Percentiles rank a stretch among this genome's conserved stretches.
Conservation (phyloP, 495 filamentous ascomycete genomes). For the Xanthoparmelia taractica region DNA sequence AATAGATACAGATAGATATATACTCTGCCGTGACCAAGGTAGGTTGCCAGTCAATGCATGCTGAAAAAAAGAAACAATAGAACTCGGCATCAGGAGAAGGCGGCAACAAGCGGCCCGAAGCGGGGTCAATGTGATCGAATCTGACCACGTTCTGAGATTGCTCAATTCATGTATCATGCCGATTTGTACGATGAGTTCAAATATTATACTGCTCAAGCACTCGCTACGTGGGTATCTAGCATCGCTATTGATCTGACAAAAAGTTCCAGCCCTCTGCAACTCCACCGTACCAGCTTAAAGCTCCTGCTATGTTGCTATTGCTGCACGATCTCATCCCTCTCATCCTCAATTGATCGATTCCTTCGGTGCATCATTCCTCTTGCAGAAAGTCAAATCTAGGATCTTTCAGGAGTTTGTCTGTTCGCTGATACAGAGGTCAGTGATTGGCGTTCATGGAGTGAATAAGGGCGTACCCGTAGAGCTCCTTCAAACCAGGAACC, state of each 20-base stretch:
- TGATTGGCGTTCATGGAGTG: background rate
- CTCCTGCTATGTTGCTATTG: background rate
- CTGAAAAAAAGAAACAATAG: background rate
- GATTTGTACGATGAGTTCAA: background rate
- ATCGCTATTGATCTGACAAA: background rate
- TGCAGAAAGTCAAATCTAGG: background rate
- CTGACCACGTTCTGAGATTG: background rate
- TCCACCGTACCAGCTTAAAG: background rate
- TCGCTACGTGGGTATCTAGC: conserved; percentile 5
- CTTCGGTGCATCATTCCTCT: background rate
- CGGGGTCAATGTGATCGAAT: background rate
- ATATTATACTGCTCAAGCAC: background rate
- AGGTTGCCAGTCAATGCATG: no score
- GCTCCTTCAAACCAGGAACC: conserved; percentile 43
- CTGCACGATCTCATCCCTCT: background rate
- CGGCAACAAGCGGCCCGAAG: conserved; percentile 1
- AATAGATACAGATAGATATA: background rate
- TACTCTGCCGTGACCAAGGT: no score
- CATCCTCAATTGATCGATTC: background rate
- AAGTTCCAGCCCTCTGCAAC: background rate
- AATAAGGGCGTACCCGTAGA: conserved; percentile 35
- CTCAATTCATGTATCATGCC: background rate
- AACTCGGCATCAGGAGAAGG: background rate
- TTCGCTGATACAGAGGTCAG: conserved; percentile 15
- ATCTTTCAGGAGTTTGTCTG: conserved; percentile 35